These are phyloP conservation scores for Erythrophleum ivorense DNA, from an alignment of 331 rosid genomes.

Conservation along the genomic window DNA sequence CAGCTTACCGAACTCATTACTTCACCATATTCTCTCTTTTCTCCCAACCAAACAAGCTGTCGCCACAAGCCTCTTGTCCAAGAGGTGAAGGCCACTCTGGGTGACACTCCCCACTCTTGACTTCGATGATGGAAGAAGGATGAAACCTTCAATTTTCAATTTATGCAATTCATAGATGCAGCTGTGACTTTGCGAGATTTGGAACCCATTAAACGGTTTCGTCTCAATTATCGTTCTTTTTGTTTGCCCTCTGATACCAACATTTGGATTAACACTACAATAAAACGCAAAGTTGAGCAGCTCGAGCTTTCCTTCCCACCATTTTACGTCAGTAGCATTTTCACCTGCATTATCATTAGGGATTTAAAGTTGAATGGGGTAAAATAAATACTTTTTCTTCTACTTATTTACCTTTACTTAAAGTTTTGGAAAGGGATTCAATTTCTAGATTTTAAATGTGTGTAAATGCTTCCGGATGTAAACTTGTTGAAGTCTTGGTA, in stretches of 20 bases:
- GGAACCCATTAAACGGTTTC: background rate
- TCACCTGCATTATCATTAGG: background rate
- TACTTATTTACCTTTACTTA: background rate
- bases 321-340: background rate
- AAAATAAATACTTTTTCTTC: background rate
- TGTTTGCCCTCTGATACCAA: background rate
- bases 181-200: too few species aligned
- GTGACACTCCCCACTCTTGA: background rate
- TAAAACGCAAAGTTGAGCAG: background rate
- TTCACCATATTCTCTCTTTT: background rate
- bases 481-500: background rate
- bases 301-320: background rate
- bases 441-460: too few species aligned
- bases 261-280: background rate
- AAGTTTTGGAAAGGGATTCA: background rate
- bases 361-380: background rate
- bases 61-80: background rate
- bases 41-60: background rate
- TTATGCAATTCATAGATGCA: background rate
- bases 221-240: background rate
- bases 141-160: background rate
- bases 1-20: background rate
- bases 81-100: background rate
- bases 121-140: rapidly evolving
- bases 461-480: background rate